These are phyloP conservation scores for Lachancea kluyveri DNA, from an alignment of 805 yeast genomes.

Conservation along the genomic window DNA sequence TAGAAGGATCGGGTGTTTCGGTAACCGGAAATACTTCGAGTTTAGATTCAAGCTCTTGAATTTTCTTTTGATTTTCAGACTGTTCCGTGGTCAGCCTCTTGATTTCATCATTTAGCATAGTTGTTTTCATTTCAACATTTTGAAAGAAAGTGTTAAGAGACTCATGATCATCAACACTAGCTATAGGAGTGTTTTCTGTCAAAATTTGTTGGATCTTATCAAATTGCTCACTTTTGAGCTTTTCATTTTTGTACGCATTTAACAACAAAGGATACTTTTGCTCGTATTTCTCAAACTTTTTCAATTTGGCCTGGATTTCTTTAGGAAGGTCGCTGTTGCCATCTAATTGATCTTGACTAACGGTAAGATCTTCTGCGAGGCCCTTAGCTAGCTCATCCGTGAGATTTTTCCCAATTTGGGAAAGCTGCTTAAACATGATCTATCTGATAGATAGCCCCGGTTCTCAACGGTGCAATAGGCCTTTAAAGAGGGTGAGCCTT, in stretches of 20 bases:
- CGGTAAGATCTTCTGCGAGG: constrained; percentile 26
- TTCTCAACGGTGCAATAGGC: no score
- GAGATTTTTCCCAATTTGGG: constrained; percentile 58
- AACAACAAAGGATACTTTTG: constrained; percentile 80
- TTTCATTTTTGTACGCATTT: constrained; percentile 81
- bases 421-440: constrained; percentile 50
- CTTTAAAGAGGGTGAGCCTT: background rate
- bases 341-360: constrained; percentile 14
- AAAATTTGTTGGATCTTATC: constrained; percentile 60
- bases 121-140: constrained; percentile 54
- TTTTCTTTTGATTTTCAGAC: constrained; percentile 17
- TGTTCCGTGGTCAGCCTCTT: constrained; percentile 33
- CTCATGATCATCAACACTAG: constrained; percentile 67
- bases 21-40: constrained; percentile 7
- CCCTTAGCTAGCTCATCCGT: constrained; percentile 54
- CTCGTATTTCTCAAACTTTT: constrained; percentile 80
- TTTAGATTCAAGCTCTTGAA: constrained; percentile 8
- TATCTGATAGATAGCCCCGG: no score
- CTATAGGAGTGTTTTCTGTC: constrained; percentile 74
- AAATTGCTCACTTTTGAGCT: constrained; percentile 55
- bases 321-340: constrained; percentile 45
- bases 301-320: constrained; percentile 53
- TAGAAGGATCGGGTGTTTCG: no score
- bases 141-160: constrained; percentile 62
- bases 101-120: constrained; percentile 60